Percentiles rank a stretch among this genome's conserved stretches.
Conservation (phyloP, 164 flowering plant genomes). For the Magnolia kwangsiensis region DNA sequence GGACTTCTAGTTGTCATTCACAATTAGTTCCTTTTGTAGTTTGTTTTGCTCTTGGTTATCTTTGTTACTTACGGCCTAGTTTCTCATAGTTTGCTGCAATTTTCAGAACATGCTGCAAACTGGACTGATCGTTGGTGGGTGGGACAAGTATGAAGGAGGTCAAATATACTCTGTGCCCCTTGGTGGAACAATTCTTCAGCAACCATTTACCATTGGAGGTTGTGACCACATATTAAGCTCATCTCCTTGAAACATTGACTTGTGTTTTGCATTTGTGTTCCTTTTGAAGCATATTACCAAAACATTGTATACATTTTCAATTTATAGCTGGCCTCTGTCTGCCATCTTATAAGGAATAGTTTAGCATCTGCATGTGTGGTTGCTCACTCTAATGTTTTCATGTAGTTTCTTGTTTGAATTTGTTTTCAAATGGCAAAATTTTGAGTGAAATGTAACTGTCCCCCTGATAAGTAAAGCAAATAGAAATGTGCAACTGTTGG, state of each 20-base stretch:
- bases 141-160: conserved; percentile 97
- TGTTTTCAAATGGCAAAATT: too few relatives aligned
- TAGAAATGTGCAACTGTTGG: too few relatives aligned
- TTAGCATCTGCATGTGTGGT: too few relatives aligned
- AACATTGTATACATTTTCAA: too few relatives aligned
- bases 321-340: too few relatives aligned
- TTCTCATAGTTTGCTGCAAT: conserved; percentile 6
- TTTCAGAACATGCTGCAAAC: conserved; percentile 79
- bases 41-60: neutral
- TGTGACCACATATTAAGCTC: conserved; percentile 1
- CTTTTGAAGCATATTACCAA: too few relatives aligned
- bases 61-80: neutral
- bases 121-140: conserved; percentile 93
- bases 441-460: too few relatives aligned
- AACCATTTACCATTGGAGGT: conserved; percentile 98
- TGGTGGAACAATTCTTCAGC: conserved; percentile 88
- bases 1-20: neutral
- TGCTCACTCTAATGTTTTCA: too few relatives aligned
- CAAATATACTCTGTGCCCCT: conserved; percentile 76
- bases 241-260: neutral
- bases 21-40: neutral
- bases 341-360: too few relatives aligned
- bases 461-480: too few relatives aligned
- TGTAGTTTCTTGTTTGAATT: too few relatives aligned
- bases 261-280: neutral